Conservation (phyloP, 73 alveolate genomes). For the Paramecium caudatum region DNA sequence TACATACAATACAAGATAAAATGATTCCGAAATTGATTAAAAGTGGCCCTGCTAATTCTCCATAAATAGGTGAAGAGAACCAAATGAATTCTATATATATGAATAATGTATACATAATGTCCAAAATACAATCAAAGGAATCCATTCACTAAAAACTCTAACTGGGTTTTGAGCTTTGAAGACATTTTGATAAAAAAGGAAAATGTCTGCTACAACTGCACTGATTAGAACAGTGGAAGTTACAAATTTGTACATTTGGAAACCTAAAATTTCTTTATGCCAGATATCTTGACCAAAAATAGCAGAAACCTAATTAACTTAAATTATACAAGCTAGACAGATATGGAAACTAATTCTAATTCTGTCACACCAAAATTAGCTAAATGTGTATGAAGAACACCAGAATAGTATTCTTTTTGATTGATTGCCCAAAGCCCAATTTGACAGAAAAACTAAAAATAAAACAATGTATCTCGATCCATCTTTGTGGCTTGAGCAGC, state of each 20-base stretch:
- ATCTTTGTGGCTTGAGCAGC: constrained; percentile 64
- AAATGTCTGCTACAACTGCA: background rate
- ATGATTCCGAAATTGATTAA: constrained; percentile 26
- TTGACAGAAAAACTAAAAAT: constrained; percentile 30
- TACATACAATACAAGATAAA: constrained; percentile 38
- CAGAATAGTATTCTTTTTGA: constrained; percentile 69
- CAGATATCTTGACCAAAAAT: constrained; percentile 37
- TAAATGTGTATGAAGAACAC: constrained; percentile 68
- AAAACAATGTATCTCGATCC: constrained; percentile 68
- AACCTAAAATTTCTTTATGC: constrained; percentile 12
- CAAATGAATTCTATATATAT: constrained; percentile 39
- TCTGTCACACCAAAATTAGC: constrained; percentile 78
- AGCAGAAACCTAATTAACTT: constrained; percentile 16
- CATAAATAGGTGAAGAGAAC: constrained; percentile 6
- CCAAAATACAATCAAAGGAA: constrained; percentile 29
- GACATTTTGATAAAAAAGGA: background rate
- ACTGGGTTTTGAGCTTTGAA: constrained; percentile 18
- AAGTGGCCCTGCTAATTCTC: constrained; percentile 22
- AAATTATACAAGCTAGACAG: constrained; percentile 49
- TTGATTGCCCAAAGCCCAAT: constrained; percentile 63
- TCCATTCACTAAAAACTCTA: constrained; percentile 37
- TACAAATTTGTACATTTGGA: constrained; percentile 4
- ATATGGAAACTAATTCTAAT: constrained; percentile 61
- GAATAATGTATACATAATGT: background rate
- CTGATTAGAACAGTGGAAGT: background rate